Conservation (phyloP, 257 asterid species). For the Jacaranda copaia region DNA sequence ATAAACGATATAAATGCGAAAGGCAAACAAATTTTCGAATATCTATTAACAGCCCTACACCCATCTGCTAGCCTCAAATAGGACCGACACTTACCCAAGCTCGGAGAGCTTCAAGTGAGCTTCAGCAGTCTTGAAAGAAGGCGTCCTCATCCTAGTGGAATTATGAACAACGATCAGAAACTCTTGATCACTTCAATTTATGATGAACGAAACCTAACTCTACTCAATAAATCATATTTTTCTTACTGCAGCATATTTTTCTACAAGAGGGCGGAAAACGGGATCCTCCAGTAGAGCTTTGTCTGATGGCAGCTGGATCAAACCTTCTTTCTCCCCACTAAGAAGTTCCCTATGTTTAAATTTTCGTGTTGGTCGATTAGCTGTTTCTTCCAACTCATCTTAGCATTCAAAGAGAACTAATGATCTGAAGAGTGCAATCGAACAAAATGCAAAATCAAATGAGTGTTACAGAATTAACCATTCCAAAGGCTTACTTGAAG, state of each 20-base stretch:
- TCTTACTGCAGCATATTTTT: slow-evolving; percentile 78
- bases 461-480: not conserved
- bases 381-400: not conserved
- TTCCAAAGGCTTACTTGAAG: slow-evolving; percentile 48
- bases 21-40: too few relatives aligned
- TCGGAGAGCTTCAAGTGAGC: slow-evolving; percentile 87
- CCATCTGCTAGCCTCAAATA: slow-evolving; percentile 5
- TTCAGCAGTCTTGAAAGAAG: slow-evolving; percentile 81
- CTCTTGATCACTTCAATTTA: not conserved
- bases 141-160: slow-evolving; percentile 77
- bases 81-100: slow-evolving; percentile 64
- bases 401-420: not conserved
- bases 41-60: too few relatives aligned
- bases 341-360: slow-evolving; percentile 61
- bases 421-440: not conserved
- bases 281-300: slow-evolving; percentile 71
- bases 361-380: not conserved
- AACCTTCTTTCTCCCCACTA: slow-evolving; percentile 67
- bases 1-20: too few relatives aligned
- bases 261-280: slow-evolving; percentile 58
- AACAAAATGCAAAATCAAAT: not conserved
- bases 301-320: slow-evolving; percentile 77
- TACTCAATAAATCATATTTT: not conserved
- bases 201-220: not conserved
- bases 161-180: not conserved